Evolutionary conservation across 2,329 filamentous ascomycete species (phyloP).

Genomic region (Pestalotiopsis sp.): DNA sequence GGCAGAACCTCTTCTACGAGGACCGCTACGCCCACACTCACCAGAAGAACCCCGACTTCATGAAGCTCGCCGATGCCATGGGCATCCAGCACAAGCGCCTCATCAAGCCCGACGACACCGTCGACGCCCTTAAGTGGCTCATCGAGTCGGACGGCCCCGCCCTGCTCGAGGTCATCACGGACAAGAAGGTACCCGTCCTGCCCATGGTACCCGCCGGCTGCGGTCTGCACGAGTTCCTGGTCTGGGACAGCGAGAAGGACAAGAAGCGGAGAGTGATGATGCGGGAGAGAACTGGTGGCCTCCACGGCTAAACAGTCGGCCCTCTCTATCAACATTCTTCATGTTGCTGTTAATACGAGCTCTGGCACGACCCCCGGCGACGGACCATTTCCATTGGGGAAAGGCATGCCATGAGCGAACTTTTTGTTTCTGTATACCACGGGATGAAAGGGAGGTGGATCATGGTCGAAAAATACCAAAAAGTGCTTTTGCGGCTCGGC

Average conservation of each 20-base stretch:
- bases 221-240: conserved; percentile 89
- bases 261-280: conserved; percentile 18
- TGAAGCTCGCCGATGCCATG: conserved; percentile 92
- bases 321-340: not conserved
- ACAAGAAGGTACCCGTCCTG: conserved; percentile 91
- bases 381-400: not conserved
- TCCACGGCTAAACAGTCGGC: conserved; percentile 34
- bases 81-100: conserved; percentile 75
- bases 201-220: conserved; percentile 94
- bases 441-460: not conserved
- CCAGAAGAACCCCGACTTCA: conserved; percentile 93
- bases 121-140: conserved; percentile 82
- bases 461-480: not conserved
- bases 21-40: conserved; percentile 92
- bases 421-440: not conserved
- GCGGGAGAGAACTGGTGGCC: conserved; percentile 50
- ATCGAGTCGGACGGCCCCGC: conserved; percentile 90
- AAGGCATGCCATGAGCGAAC: not conserved
- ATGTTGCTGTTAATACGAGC: not conserved
- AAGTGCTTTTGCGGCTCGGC: not conserved
- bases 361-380: not conserved
- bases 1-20: conserved; percentile 97
- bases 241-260: conserved; percentile 67
- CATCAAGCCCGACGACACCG: conserved; percentile 75
- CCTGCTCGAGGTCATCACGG: conserved; percentile 87